Percentiles rank a stretch among this genome's conserved stretches.
phyloP scores from a whole-genome alignment of 805 yeast species.

The Cyberlindnera mrakii region DNA sequence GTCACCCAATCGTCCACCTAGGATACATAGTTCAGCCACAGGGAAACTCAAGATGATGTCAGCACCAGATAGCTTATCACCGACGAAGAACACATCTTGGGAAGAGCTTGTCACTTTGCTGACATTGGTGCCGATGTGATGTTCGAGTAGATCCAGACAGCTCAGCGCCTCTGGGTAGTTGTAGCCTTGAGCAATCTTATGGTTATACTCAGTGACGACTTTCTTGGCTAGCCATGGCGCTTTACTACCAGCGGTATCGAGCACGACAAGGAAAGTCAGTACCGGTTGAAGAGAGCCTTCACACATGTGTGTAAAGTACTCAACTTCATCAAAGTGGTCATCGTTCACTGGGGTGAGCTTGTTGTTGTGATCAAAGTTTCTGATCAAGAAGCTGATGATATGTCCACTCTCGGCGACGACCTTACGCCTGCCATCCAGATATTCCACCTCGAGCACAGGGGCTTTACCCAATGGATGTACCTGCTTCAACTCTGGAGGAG shows the following conservation, averaged over 20 bases:
- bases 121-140: neutral
- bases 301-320: conserved; percentile 48
- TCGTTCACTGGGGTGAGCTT: conserved; percentile 32
- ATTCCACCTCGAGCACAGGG: conserved; percentile 49
- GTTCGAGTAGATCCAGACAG: conserved; percentile 37
- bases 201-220: conserved; percentile 36
- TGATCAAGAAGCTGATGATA: conserved; percentile 46
- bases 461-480: conserved; percentile 60
- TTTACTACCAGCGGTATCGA: conserved; percentile 23
- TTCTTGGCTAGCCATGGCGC: conserved; percentile 45
- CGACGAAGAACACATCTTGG: conserved; percentile 35
- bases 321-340: conserved; percentile 37
- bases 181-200: conserved; percentile 41
- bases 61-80: conserved; percentile 45
- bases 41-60: conserved; percentile 46
- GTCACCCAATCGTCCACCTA: conserved; percentile 15
- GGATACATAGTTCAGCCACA: conserved; percentile 22
- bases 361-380: conserved; percentile 39
- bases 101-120: neutral
- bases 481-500: conserved; percentile 42
- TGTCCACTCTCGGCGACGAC: conserved; percentile 55
- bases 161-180: conserved; percentile 40
- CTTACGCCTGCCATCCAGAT: conserved; percentile 22
- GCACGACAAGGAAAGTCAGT: conserved; percentile 28
- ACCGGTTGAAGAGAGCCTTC: conserved; percentile 59